Evolutionary conservation across 164 flowering plant species (phyloP).

Genomic region (Akebia trifoliata): DNA sequence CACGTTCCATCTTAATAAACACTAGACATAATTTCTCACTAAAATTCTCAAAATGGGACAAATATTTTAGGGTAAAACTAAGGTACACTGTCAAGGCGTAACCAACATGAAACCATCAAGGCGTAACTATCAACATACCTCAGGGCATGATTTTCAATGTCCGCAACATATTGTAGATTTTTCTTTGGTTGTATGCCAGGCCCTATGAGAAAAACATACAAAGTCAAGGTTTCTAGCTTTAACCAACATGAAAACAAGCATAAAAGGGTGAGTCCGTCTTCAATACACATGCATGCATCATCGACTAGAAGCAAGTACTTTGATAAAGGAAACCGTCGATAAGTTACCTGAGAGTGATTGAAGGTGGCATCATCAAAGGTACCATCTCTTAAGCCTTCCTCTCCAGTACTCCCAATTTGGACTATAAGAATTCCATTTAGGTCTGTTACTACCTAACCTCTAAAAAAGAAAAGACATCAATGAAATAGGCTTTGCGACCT

Average conservation of each 20-base stretch:
- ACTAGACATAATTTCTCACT: too few species aligned
- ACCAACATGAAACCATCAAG: neutral
- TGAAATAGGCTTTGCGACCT: neutral
- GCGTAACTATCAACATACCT: conserved; percentile 44
- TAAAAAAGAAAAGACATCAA: conserved; percentile 9
- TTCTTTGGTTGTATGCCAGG: conserved; percentile 86
- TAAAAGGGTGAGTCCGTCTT: neutral
- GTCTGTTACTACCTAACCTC: conserved; percentile 80
- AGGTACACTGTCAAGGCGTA: too few species aligned
- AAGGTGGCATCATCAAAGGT: conserved; percentile 79
- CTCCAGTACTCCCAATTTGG: conserved; percentile 91
- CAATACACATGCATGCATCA: conserved; percentile 6
- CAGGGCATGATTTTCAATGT: conserved; percentile 95
- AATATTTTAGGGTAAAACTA: too few species aligned
- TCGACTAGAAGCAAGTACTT: neutral
- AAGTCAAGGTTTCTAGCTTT: neutral
- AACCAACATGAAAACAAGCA: conserved; percentile 5
- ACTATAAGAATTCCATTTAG: conserved; percentile 78
- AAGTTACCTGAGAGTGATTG: conserved; percentile 80
- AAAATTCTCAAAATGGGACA: too few species aligned
- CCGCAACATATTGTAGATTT: conserved; percentile 89
- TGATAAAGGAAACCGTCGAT: neutral
- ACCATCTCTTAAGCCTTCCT: conserved; percentile 84
- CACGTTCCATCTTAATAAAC: too few species aligned
- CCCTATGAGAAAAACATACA: conserved; percentile 41